Evolutionary conservation across 2,329 filamentous ascomycete species (phyloP).

Genomic region (Lecanicillium sp.): DNA sequence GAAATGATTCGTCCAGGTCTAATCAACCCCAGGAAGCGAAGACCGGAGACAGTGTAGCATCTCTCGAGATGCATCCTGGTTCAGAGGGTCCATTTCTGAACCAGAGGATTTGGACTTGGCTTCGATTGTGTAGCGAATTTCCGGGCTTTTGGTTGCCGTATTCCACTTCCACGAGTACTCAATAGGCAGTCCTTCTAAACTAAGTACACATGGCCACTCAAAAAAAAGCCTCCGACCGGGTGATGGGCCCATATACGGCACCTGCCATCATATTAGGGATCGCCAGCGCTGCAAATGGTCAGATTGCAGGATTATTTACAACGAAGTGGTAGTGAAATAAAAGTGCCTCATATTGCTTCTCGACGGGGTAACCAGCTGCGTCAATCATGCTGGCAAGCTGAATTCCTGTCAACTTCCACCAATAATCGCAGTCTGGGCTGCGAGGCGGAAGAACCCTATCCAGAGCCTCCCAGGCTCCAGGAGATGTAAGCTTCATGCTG

Average conservation of each 20-base stretch:
- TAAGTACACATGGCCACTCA: slow-evolving; percentile 2
- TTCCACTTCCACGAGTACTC: slow-evolving; percentile 16
- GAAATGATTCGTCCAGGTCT: neutral
- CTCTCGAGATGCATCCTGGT: slow-evolving; percentile 4
- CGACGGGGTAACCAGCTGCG: neutral
- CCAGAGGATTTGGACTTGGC: neutral
- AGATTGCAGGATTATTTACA: neutral
- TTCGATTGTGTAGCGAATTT: slow-evolving; percentile 12
- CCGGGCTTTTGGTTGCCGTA: neutral
- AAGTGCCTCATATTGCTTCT: neutral
- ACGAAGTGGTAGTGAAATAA: slow-evolving; percentile 14
- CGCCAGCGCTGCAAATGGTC: too few species aligned
- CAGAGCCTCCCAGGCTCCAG: too few species aligned
- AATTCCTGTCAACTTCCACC: neutral
- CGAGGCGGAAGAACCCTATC: neutral
- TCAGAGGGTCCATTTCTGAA: slow-evolving; percentile 1
- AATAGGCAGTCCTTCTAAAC: slow-evolving; percentile 7
- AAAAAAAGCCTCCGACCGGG: neutral
- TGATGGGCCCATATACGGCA: slow-evolving; percentile 4
- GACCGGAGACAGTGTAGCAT: neutral
- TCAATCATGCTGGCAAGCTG: neutral
- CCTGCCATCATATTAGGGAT: too few species aligned
- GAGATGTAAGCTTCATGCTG: too few species aligned
- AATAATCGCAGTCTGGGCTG: neutral
- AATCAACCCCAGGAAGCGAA: neutral